phyloP scores from a whole-genome alignment of 2,329 filamentous ascomycete species.

The Claviceps sorghi region DNA sequence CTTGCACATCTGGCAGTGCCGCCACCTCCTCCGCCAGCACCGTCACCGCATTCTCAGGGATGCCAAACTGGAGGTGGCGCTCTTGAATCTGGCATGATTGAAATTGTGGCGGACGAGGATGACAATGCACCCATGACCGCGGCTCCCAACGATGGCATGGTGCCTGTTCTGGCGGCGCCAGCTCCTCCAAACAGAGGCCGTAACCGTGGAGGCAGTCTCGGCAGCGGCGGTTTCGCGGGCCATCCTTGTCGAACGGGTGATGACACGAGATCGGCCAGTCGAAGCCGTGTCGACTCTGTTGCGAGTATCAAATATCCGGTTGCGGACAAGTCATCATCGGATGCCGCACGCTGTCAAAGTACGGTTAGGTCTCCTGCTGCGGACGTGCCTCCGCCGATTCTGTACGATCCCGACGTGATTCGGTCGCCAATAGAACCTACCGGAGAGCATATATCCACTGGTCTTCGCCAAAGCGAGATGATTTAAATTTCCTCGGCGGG shows the following conservation, averaged over 20 bases:
- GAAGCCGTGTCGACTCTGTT: conserved; percentile 31
- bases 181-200: conserved; percentile 32
- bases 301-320: conserved; percentile 13
- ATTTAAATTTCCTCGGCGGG: conserved; percentile 21
- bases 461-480: conserved; percentile 40
- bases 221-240: conserved; percentile 36
- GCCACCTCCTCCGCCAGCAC: conserved; percentile 47
- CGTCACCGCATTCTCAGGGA: conserved; percentile 31
- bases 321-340: conserved; percentile 25
- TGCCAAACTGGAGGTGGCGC: conserved; percentile 29
- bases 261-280: conserved; percentile 44
- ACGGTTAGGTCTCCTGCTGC: conserved; percentile 16
- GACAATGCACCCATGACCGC: conserved; percentile 20
- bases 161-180: conserved; percentile 31
- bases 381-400: conserved; percentile 19
- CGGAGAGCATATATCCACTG: conserved; percentile 31
- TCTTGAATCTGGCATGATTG: conserved; percentile 41
- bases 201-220: conserved; percentile 41
- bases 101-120: conserved; percentile 52
- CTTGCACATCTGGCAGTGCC: conserved; percentile 47
- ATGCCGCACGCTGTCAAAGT: conserved; percentile 13
- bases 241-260: conserved; percentile 45
- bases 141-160: conserved; percentile 26
- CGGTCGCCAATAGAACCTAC: conserved; percentile 19
- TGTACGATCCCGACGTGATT: conserved; percentile 23